These are phyloP conservation scores for Escallonia herrerae DNA, from an alignment of 129 eudicot species.

Conservation along the genomic window DNA sequence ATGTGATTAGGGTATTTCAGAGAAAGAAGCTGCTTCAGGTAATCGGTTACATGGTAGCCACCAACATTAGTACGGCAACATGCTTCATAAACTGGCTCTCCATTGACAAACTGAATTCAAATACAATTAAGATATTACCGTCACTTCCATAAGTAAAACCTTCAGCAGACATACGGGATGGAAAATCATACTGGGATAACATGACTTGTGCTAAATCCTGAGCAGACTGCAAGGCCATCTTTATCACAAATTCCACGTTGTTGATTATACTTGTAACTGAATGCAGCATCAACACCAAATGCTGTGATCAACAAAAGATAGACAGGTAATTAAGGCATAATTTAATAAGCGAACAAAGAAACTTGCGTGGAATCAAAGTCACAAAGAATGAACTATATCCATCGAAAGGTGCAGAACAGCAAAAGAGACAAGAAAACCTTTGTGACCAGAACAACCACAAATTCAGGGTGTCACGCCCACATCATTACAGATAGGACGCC, in stretches of 20 bases:
- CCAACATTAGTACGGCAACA: slow-evolving; percentile 97
- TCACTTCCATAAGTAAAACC: neutral
- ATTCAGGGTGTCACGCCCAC: neutral
- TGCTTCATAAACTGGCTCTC: slow-evolving; percentile 96
- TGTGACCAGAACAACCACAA: neutral
- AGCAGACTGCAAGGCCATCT: slow-evolving; percentile 80
- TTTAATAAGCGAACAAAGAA: neutral
- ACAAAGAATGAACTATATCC: neutral
- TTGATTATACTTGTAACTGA: slow-evolving; percentile 81
- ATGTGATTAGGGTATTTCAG: slow-evolving; percentile 89
- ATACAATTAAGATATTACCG: neutral
- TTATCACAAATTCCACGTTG: slow-evolving; percentile 59
- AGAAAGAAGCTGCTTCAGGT: slow-evolving; percentile 93
- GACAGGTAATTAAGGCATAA: neutral
- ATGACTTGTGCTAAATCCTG: slow-evolving; percentile 91
- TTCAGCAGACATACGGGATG: neutral
- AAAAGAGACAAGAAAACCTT: no score
- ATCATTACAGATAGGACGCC: neutral
- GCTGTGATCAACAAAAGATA: slow-evolving; percentile 37
- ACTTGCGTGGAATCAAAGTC: neutral
- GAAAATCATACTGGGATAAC: slow-evolving; percentile 68
- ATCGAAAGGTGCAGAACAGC: no score
- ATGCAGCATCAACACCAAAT: slow-evolving; percentile 92
- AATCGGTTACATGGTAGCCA: slow-evolving; percentile 91
- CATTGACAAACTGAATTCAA: slow-evolving; percentile 67